phyloP scores from a whole-genome alignment of 768 basidiomycete genomes.

The Collybiopsis luxurians region DNA sequence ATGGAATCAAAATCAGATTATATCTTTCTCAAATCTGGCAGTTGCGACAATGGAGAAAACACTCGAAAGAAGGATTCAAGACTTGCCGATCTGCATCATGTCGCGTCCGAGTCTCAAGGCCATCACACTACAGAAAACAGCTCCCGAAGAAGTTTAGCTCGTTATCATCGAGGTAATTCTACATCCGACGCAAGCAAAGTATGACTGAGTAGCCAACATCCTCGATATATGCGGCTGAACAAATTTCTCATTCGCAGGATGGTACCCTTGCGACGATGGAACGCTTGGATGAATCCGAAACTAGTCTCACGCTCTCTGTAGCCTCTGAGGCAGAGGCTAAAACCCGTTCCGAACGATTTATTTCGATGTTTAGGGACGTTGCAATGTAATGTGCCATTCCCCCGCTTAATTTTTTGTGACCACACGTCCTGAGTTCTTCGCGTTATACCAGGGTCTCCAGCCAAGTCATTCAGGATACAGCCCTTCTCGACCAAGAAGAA shows the following conservation, averaged over 20 bases:
- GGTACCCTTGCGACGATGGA: background rate
- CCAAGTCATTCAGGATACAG: slow-evolving; percentile 41
- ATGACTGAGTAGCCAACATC: background rate
- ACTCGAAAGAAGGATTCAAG: background rate
- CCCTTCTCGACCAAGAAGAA: slow-evolving; percentile 41
- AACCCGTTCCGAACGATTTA: slow-evolving; percentile 13
- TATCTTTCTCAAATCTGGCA: background rate
- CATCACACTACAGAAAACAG: too few relatives aligned
- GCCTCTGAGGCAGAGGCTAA: background rate
- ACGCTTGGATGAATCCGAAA: background rate
- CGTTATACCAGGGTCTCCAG: slow-evolving; percentile 47
- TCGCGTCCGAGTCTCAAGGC: too few relatives aligned
- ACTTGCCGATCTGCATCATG: background rate
- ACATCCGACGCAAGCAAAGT: too few relatives aligned
- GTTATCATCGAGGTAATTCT: too few relatives aligned
- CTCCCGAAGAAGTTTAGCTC: too few relatives aligned
- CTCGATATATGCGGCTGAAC: background rate
- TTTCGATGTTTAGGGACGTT: slow-evolving; percentile 12
- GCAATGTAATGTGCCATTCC: slow-evolving; percentile 1
- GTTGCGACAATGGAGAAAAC: background rate
- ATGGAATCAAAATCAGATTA: slow-evolving; percentile 18
- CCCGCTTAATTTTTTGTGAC: background rate
- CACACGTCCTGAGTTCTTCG: too few relatives aligned
- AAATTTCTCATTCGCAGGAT: background rate
- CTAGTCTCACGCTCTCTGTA: background rate